phyloP scores from a whole-genome alignment of 1,284 basidiomycete genomes.

The Sporisorium sorghi region DNA sequence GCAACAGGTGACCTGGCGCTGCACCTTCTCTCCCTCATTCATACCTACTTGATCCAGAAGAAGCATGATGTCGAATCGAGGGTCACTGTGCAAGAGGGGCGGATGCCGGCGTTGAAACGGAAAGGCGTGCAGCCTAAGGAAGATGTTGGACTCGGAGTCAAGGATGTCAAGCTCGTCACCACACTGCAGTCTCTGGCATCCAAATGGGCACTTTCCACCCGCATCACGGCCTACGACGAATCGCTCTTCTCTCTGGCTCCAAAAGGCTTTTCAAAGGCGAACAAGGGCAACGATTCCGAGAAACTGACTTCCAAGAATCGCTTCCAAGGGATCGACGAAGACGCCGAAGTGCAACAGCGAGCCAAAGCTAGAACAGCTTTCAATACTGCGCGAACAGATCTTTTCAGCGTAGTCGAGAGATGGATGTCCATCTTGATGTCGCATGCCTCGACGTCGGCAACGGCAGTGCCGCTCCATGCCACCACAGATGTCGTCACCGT shows the following conservation, averaged over 20 bases:
- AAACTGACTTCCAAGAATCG: slow-evolving; percentile 34
- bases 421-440: slow-evolving; percentile 20
- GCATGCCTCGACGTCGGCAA: neutral
- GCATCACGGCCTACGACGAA: slow-evolving; percentile 36
- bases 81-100: slow-evolving; percentile 21
- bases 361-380: slow-evolving; percentile 15
- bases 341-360: slow-evolving; percentile 17
- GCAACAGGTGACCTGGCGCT: slow-evolving; percentile 43
- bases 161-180: slow-evolving; percentile 45
- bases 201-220: slow-evolving; percentile 35
- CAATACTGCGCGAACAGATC: slow-evolving; percentile 16
- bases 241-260: slow-evolving; percentile 23
- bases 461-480: slow-evolving; percentile 1
- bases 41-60: slow-evolving; percentile 20
- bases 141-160: slow-evolving; percentile 44
- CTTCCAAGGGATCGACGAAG: slow-evolving; percentile 45
- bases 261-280: slow-evolving; percentile 11
- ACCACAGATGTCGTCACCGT: slow-evolving; percentile 37
- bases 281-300: slow-evolving; percentile 2
- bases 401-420: slow-evolving; percentile 14
- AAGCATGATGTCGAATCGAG: slow-evolving; percentile 27
- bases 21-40: slow-evolving; percentile 30
- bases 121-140: slow-evolving; percentile 36
- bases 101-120: slow-evolving; percentile 10
- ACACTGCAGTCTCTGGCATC: slow-evolving; percentile 41